Percentiles rank a stretch among this genome's conserved stretches.
These are phyloP conservation scores for Geoglossum glabrum DNA, from an alignment of 495 filamentous ascomycete species.

Conservation along the genomic window DNA sequence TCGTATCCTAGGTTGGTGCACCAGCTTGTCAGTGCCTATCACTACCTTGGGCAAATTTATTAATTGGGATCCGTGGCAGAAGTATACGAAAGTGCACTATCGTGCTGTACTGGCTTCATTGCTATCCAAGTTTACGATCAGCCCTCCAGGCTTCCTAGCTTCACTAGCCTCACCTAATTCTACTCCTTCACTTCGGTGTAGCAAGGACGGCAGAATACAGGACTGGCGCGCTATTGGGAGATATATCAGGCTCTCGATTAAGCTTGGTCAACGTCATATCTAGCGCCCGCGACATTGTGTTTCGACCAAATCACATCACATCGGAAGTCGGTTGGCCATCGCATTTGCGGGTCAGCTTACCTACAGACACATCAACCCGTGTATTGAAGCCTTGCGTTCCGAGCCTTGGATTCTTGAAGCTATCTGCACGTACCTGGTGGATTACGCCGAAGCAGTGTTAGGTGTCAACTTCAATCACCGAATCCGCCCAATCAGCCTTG, in stretches of 20 bases:
- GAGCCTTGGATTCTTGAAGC: background rate
- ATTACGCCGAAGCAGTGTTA: background rate
- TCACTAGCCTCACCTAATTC: background rate
- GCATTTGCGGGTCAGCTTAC: background rate
- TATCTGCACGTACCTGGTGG: background rate
- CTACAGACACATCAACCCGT: background rate
- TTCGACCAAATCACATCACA: background rate
- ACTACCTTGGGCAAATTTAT: background rate
- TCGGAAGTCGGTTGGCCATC: background rate
- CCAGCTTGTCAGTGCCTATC: background rate
- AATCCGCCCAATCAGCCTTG: background rate
- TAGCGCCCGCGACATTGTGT: background rate
- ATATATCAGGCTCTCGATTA: background rate
- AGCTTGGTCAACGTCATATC: background rate
- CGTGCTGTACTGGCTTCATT: background rate
- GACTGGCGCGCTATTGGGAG: background rate
- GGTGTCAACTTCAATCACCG: background rate
- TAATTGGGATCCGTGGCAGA: background rate
- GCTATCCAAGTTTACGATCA: background rate
- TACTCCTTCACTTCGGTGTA: background rate
- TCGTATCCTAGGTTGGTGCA: background rate
- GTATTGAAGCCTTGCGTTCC: background rate
- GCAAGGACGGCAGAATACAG: background rate
- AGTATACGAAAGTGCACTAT: background rate
- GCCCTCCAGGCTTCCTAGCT: background rate